Evolutionary conservation across 2,329 filamentous ascomycete species (phyloP).

Genomic region (Penicillium polonicum): DNA sequence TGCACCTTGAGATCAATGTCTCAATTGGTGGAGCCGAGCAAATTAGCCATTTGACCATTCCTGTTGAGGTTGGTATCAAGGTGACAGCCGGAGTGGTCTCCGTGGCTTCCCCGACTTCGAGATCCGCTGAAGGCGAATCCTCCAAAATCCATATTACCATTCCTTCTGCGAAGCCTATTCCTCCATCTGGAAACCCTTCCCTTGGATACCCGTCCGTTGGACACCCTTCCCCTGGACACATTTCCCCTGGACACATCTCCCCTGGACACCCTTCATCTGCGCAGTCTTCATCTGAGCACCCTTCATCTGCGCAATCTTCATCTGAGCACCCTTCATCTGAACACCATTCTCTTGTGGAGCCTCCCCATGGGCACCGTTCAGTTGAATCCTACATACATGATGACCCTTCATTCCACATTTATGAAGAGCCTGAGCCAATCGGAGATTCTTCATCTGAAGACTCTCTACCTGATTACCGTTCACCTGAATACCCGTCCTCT

Average conservation of each 20-base stretch:
- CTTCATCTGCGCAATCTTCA: neutral
- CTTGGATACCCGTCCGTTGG: neutral
- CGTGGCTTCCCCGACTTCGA: neutral
- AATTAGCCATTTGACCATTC: neutral
- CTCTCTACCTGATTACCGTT: neutral
- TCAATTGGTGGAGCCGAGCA: neutral
- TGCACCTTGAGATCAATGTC: neutral
- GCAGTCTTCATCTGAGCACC: neutral
- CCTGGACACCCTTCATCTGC: neutral
- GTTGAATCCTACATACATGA: neutral
- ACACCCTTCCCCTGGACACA: neutral
- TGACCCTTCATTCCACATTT: neutral
- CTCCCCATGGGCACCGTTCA: neutral
- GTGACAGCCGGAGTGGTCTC: neutral
- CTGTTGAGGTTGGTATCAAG: neutral
- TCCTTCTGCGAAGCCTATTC: neutral
- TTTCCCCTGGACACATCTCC: neutral
- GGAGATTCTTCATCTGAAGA: neutral
- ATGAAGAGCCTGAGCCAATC: neutral
- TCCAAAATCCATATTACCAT: neutral
- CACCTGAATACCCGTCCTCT: neutral
- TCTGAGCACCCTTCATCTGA: neutral
- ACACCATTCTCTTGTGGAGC: neutral
- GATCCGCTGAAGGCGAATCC: neutral
- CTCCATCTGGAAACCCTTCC: neutral